These are phyloP conservation scores for Sporothrix brunneoviolacea DNA, from an alignment of 2,329 filamentous ascomycete genomes.

Conservation along the genomic window DNA sequence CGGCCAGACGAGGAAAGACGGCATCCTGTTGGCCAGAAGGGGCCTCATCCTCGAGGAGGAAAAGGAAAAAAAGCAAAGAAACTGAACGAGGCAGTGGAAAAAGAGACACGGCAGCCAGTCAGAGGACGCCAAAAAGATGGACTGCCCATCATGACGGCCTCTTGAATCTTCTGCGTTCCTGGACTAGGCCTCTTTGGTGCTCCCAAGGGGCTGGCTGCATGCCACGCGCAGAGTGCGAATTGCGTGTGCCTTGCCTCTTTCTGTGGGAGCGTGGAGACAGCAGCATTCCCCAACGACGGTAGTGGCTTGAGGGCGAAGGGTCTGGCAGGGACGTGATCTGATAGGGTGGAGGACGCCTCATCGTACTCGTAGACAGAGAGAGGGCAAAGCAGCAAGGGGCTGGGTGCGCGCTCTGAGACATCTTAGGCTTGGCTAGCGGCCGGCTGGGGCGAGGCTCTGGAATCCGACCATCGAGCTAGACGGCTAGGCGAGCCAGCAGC, in stretches of 20 bases:
- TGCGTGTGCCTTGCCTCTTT: conserved; percentile 2
- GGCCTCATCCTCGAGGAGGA: background rate
- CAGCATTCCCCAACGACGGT: conserved; percentile 4
- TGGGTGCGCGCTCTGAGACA: background rate
- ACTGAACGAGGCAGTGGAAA: background rate
- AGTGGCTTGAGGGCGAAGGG: background rate
- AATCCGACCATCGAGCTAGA: background rate
- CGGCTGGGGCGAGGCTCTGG: conserved; percentile 9
- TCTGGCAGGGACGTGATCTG: too few relatives aligned
- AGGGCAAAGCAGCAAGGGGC: conserved; percentile 8
- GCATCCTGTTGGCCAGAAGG: background rate
- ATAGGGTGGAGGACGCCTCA: too few relatives aligned
- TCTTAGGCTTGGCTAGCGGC: background rate
- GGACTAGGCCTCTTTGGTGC: conserved; percentile 5
- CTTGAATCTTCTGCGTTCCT: conserved; percentile 1
- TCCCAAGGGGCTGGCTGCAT: conserved; percentile 12
- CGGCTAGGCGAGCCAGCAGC: background rate
- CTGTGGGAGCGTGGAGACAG: background rate
- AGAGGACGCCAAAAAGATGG: background rate
- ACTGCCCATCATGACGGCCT: background rate
- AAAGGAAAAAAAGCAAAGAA: background rate
- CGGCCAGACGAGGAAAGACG: background rate
- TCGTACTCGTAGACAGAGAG: background rate
- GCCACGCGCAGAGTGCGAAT: conserved; percentile 2
- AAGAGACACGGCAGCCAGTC: background rate